Percentiles rank a stretch among this genome's conserved stretches.
Evolutionary conservation across 2,329 filamentous ascomycete genomes (phyloP).

Genomic region (Aureobasidium namibiae): DNA sequence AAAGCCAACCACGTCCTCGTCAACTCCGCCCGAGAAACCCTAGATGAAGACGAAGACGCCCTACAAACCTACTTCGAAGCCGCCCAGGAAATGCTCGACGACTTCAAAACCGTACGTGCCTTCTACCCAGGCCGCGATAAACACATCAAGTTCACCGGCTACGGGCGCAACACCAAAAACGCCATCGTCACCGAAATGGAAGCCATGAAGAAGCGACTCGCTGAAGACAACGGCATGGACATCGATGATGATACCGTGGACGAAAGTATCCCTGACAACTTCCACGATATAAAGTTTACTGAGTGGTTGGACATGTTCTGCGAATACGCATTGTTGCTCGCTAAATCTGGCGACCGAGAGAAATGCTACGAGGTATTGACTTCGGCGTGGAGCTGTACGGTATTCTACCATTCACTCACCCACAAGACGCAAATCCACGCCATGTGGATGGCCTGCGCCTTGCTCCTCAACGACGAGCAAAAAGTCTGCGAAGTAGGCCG

Average conservation of each 20-base stretch:
- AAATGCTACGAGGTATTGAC: slow-evolving; percentile 76
- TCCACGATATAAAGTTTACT: slow-evolving; percentile 71
- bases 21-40: slow-evolving; percentile 38
- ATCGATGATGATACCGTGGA: slow-evolving; percentile 17
- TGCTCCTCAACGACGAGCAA: slow-evolving; percentile 69
- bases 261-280: slow-evolving; percentile 40
- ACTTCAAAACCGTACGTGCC: slow-evolving; percentile 51
- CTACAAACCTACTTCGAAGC: slow-evolving; percentile 51
- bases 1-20: slow-evolving; percentile 33
- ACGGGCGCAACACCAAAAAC: slow-evolving; percentile 16
- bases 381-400: slow-evolving; percentile 65
- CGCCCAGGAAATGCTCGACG: slow-evolving; percentile 49
- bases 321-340: slow-evolving; percentile 72
- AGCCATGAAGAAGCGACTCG: slow-evolving; percentile 34
- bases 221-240: slow-evolving; percentile 27
- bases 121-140: slow-evolving; percentile 49
- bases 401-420: slow-evolving; percentile 58
- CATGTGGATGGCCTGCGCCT: slow-evolving; percentile 54
- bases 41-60: slow-evolving; percentile 41
- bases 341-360: slow-evolving; percentile 56
- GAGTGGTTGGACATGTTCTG: slow-evolving; percentile 87
- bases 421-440: slow-evolving; percentile 23
- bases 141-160: slow-evolving; percentile 39
- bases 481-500: slow-evolving; percentile 67
- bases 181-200: slow-evolving; percentile 23